These are phyloP conservation scores for Davidsoniella eucalypti DNA, from an alignment of 2,329 filamentous ascomycete genomes.

Conservation along the genomic window DNA sequence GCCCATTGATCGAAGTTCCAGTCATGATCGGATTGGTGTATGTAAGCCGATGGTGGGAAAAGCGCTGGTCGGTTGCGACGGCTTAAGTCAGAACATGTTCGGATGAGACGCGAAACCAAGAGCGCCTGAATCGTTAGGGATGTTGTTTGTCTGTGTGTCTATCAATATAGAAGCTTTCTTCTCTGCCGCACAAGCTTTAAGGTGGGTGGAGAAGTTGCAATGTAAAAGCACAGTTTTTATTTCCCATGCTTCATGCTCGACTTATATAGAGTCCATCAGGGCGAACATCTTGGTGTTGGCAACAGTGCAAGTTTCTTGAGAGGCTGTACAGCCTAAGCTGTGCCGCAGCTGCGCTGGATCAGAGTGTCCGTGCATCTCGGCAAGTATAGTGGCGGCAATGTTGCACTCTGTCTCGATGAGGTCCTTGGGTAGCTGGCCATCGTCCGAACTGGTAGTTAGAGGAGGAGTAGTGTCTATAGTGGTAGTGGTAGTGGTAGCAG, in stretches of 20 bases:
- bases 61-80: constrained; percentile 17
- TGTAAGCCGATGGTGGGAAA: constrained; percentile 43
- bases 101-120: neutral
- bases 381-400: constrained; percentile 5
- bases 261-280: constrained; percentile 5
- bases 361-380: neutral
- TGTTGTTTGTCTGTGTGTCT: neutral
- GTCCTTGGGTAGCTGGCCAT: too few species aligned
- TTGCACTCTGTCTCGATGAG: constrained; percentile 5
- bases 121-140: neutral
- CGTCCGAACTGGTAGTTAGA: too few species aligned
- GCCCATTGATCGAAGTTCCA: constrained; percentile 73
- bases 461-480: too few species aligned
- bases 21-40: constrained; percentile 67
- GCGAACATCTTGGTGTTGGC: constrained; percentile 6
- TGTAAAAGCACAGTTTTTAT: too few species aligned
- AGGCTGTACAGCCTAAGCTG: constrained; percentile 3
- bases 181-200: neutral
- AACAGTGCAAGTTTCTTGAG: constrained; percentile 2
- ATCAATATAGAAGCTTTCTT: too few species aligned
- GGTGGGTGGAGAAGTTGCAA: neutral
- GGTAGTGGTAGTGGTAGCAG: too few species aligned
- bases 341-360: neutral
- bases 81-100: neutral
- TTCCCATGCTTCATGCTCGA: too few species aligned